phyloP scores from a whole-genome alignment of 768 basidiomycete species.

The Lyophyllum atratum region DNA sequence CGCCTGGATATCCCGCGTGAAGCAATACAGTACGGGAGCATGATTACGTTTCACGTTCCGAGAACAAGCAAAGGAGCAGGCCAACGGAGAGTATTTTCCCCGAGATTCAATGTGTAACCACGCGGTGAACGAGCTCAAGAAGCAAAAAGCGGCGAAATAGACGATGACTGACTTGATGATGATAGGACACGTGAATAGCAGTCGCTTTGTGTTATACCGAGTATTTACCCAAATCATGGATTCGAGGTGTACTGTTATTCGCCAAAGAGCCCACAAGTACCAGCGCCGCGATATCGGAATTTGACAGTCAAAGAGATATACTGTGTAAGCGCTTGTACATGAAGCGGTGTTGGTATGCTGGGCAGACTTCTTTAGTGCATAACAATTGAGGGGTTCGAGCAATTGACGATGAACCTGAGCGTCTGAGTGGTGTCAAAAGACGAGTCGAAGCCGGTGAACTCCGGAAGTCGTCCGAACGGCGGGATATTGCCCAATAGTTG shows the following conservation, averaged over 20 bases:
- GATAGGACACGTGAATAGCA: not conserved
- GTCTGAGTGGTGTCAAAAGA: no score
- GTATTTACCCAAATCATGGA: not conserved
- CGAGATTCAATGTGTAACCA: slow-evolving; percentile 2
- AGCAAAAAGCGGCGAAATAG: slow-evolving; percentile 7
- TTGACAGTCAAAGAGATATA: no score
- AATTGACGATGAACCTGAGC: no score
- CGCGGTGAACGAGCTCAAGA: not conserved
- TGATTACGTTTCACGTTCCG: not conserved
- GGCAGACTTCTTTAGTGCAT: no score
- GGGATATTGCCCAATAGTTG: not conserved
- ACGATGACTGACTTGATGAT: not conserved
- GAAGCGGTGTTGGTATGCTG: no score
- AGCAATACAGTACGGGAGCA: not conserved
- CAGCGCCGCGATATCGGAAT: no score
- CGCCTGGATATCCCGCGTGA: not conserved
- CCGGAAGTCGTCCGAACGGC: not conserved
- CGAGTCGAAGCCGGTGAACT: no score
- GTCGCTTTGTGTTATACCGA: not conserved
- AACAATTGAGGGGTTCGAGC: no score
- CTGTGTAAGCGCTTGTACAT: no score
- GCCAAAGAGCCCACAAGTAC: no score
- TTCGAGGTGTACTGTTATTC: not conserved
- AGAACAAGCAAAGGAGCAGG: not conserved
- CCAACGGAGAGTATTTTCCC: not conserved